Evolutionary conservation across 441 rosid genomes (phyloP).

Genomic region (Breynia disticha): DNA sequence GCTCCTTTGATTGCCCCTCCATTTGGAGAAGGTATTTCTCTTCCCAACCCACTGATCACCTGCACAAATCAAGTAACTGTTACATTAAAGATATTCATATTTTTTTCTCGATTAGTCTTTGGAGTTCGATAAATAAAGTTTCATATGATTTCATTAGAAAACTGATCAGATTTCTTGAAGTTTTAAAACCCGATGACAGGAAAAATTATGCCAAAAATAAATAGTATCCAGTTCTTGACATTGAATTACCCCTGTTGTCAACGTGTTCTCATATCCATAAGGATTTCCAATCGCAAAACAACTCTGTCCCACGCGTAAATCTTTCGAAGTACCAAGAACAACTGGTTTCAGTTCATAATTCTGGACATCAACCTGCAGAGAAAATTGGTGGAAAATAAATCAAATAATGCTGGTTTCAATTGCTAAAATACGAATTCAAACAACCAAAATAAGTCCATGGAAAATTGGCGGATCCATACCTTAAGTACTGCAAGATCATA

Average conservation of each 20-base stretch:
- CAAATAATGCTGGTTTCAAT: no score
- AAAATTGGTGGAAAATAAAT: not conserved
- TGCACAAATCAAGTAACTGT: conserved; percentile 13
- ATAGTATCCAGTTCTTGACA: no score
- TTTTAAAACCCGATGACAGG: no score
- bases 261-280: conserved; percentile 80
- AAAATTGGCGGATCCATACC: conserved; percentile 20
- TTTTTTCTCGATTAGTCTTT: not conserved
- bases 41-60: conserved; percentile 72
- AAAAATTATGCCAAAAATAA: no score
- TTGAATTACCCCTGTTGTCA: conserved; percentile 64
- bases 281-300: conserved; percentile 91
- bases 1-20: conserved; percentile 67
- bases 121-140: not conserved
- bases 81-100: not conserved
- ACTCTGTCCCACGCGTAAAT: conserved; percentile 73
- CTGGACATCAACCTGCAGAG: conserved; percentile 54
- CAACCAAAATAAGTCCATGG: no score
- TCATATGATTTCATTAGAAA: no score
- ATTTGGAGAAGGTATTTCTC: conserved; percentile 75
- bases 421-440: no score
- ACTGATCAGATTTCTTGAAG: no score
- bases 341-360: conserved; percentile 58
- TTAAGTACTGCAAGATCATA: conserved; percentile 80
- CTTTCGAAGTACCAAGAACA: conserved; percentile 56